Evolutionary conservation across 2,329 filamentous ascomycete species (phyloP), one percentile per base, ranked within the genome.

Genomic region (Phyllosticta capitalensis): DNA sequence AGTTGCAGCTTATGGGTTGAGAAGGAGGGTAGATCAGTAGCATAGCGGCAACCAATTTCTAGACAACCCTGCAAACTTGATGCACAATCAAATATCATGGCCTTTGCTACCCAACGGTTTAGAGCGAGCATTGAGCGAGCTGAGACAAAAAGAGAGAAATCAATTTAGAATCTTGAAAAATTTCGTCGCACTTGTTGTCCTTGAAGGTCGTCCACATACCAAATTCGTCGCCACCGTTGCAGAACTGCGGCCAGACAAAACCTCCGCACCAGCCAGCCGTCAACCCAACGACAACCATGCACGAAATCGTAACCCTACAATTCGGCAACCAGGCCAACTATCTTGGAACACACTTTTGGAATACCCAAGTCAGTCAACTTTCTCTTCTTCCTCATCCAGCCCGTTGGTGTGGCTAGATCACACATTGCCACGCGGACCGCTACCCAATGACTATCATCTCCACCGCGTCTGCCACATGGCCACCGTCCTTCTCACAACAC

Each of bases 321-420:
- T 85, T 97, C 62, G 94, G 94, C 51, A 88, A 95, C 71, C 86
- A 89, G 70, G 92, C 89, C 72, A 99, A 99, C 73, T 95, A 96
- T 68, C 78, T 95, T 21, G 92, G 88, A 28, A 95, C 92, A 0
- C 94, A 99, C 76, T 99, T 96, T 73, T 99, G 94, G 94, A 99
- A 99, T 68, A 81, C 89, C 5, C 92, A 96, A 79, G 89, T 90
- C 72, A n/a, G 45, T 12, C 10, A 19, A 14, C 5, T 17, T 2
- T 14, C 30, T 9, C n/a, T 24, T 12, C 20, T 50, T 9, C 14
- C n/a, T 5, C n/a, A 10, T 1, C 21, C 21, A 5, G 12, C 17
- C 6, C 17, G 2, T 45, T 14, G 17, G 12, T 6, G 17, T n/a
- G 7, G 6, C 5, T 21, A 52, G n/a, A 5, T 9, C 7, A 4